Base-by-base conservation (phyloP, 1,284 basidiomycete genomes). In the Inonotus hispidus region DNA sequence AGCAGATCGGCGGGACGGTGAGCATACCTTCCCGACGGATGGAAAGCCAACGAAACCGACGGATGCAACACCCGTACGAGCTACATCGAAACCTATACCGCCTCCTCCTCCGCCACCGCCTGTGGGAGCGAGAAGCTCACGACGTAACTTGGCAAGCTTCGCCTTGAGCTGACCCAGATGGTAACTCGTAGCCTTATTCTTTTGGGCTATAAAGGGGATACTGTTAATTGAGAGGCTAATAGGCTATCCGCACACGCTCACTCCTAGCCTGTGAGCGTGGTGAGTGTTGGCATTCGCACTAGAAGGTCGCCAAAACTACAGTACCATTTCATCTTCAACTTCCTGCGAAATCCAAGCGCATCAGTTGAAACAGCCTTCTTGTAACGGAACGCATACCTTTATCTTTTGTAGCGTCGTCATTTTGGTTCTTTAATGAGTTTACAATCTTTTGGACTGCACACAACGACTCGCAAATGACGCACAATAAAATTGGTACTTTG, bases 131-230 rank as follows among this genome's bases (percentile, higher is more conserved):
- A 99, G 93, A 59, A 99, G 87, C 72, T 99, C 97, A 62, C 97
- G 84, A 66, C 94, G 84, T 53, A 99, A 87, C 74, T 99, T 99
- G 56, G 97, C 97, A 56, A 99, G 87, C 76, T 99, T 99, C 64
- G 97, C 95, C 76, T 98, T 98, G 71, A 98, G 87, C 76, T 98
- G 94, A 60, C 96, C 96, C 64, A 97, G 76, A 77, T 98, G 95
- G 75, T 95, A 97, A 77, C 90, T 90, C 66, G 89, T 92, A 74
- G 88, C 88, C 87, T 99, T 99, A 78, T 99, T 98, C 80, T 96
- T 97, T 82, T 98, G 91, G 68, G 93, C 93, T 87, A 71, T 54
- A 65, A 64, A 56, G 59, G 64, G 39, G 25, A n/a, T 16, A 2
- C 13, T 1, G 25, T 55, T 19, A 54, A 37, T 58, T 62, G 60